Evolutionary conservation across 306 rosid genomes (phyloP).

Genomic region (Inga leiocalycina): DNA sequence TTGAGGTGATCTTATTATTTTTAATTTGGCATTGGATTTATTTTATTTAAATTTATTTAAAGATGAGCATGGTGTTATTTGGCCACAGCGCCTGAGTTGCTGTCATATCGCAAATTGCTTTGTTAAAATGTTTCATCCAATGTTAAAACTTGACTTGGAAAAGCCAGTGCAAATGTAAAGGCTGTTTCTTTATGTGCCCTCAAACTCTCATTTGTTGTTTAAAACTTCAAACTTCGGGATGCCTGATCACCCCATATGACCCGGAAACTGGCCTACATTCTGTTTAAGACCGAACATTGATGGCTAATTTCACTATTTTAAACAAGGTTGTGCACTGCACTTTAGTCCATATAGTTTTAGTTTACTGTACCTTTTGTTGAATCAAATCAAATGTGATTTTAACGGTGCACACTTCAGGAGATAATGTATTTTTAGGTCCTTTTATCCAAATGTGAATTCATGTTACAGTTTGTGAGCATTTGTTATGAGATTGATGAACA

Average conservation of each 20-base stretch:
- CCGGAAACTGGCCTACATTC: not conserved
- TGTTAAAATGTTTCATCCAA: not conserved
- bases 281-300: not conserved
- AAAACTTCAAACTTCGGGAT: not conserved
- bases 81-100: not conserved
- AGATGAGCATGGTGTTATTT: not conserved
- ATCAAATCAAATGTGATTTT: not conserved
- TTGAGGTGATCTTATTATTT: slow-evolving; percentile 13
- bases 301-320: not conserved
- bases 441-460: no score
- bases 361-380: not conserved
- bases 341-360: not conserved
- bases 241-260: not conserved
- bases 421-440: no score
- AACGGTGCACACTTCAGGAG: not conserved
- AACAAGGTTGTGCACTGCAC: not conserved
- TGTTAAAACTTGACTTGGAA: not conserved
- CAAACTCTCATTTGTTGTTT: no score
- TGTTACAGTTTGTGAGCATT: not conserved
- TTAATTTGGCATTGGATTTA: no score
- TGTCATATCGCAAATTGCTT: not conserved
- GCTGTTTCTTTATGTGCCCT: no score
- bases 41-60: no score
- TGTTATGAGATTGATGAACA: no score
- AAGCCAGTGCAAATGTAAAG: not conserved